A percentile compares a stretch with the other conserved stretches of the same genome.
Evolutionary conservation across 1,284 basidiomycete genomes (phyloP).

Genomic region (Wolfiporia cocos): DNA sequence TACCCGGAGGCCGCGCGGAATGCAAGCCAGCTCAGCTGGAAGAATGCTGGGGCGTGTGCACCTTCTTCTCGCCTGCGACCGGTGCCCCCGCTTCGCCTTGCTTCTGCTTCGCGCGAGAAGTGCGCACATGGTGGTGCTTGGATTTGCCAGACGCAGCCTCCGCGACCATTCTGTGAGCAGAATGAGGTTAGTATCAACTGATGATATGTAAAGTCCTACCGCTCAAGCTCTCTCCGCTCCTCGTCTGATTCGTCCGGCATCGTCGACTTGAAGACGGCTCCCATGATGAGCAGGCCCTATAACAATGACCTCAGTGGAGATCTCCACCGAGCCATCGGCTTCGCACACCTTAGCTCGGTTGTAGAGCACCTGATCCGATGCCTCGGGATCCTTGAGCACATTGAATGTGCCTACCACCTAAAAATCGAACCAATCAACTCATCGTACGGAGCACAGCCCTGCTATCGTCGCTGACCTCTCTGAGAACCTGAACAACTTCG

Average conservation of each 20-base stretch:
- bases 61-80: slow-evolving; percentile 1
- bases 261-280: slow-evolving; percentile 81
- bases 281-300: slow-evolving; percentile 79
- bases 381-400: slow-evolving; percentile 72
- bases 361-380: slow-evolving; percentile 63
- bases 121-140: slow-evolving; percentile 43
- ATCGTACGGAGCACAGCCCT: too few species aligned
- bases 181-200: neutral
- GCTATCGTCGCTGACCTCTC: slow-evolving; percentile 59
- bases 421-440: too few species aligned
- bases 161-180: slow-evolving; percentile 26
- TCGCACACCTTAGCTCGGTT: slow-evolving; percentile 76
- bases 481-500: slow-evolving; percentile 83
- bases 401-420: too few species aligned
- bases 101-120: too few species aligned
- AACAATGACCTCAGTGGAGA: too few species aligned
- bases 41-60: neutral
- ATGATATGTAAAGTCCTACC: slow-evolving; percentile 36
- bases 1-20: too few species aligned
- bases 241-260: slow-evolving; percentile 85
- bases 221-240: slow-evolving; percentile 87
- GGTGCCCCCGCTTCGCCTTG: slow-evolving; percentile 6
- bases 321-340: too few species aligned
- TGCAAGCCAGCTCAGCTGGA: neutral
- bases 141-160: slow-evolving; percentile 46